Base-by-base conservation (phyloP, 805 yeast species). In the Saccharomyces mikatae region DNA sequence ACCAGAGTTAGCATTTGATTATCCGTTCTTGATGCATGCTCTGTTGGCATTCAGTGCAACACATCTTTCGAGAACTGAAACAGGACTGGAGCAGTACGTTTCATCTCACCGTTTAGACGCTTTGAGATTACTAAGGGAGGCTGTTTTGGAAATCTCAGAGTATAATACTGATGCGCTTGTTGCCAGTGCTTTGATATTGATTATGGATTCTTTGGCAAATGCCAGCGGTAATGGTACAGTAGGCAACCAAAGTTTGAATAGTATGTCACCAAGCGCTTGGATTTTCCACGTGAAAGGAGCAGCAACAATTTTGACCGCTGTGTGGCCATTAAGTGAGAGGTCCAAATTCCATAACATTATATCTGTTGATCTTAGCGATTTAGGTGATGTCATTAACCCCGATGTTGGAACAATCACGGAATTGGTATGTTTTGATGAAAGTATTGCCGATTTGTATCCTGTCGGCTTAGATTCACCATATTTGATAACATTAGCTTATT, bases 211-310 rank as follows among this genome's bases (percentile, higher is more conserved):
- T 0, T 74, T 89, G 59, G 97, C 97, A 2, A 91, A 91, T 70
- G 97, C 97, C 0, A 53, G 46, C 13, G 52, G 54, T 26, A 58
- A 64, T 9, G 60, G 63, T 22, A 46, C 44, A 24, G 17, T 30
- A 24, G 26, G 31, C 36, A 47, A 24, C 44, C 66, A 66, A 62
- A 73, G 80, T 4, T 76, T 82, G 6, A 66, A 68, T 54, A 67
- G 74, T 10, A 84, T 90, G 54, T 96, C 97, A 1, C 91, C 97
- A 2, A 84, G 94, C 3, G 96, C 97, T 0, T 92, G 98, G 98
- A 84, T 92, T 54, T 94, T 89, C 75, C 97, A 92, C 65, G 97
- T 92, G 11, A 87, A 94, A 62, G 98, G 97, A 31, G 96, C 97
- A 0, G 97, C 97, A 5, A 91, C 97, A 0, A 92, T 92, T 52